Percentiles rank a stretch among this genome's conserved stretches.
These are phyloP conservation scores for Dendrobium nobile DNA, from an alignment of 106 monocot species.

Conservation along the genomic window DNA sequence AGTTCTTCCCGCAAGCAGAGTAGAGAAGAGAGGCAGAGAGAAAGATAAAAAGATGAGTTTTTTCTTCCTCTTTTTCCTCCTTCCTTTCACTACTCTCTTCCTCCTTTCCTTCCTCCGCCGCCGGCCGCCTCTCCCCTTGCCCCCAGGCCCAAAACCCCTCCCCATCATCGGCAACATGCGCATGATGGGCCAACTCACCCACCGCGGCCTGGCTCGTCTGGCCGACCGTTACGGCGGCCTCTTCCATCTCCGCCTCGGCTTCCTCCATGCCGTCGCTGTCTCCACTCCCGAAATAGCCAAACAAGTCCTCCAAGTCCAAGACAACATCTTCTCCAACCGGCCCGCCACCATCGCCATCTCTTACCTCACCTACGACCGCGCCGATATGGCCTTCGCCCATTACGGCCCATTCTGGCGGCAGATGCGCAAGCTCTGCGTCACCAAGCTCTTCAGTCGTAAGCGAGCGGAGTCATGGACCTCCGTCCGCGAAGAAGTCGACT, in stretches of 20 bases:
- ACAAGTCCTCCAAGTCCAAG: slow-evolving; percentile 81
- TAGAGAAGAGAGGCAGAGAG: neutral
- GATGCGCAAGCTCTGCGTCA: slow-evolving; percentile 89
- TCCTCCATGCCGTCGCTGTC: slow-evolving; percentile 53
- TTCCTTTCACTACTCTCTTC: slow-evolving; percentile 12
- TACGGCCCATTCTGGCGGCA: slow-evolving; percentile 99
- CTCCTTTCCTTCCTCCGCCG: slow-evolving; percentile 13
- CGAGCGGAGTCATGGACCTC: slow-evolving; percentile 82
- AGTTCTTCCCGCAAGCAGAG: neutral
- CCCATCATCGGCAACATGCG: slow-evolving; percentile 88
- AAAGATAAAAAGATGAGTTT: neutral
- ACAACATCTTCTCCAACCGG: slow-evolving; percentile 73
- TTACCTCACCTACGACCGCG: slow-evolving; percentile 89
- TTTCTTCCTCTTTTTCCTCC: slow-evolving; percentile 10
- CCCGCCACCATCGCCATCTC: slow-evolving; percentile 69
- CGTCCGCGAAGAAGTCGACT: slow-evolving; percentile 74
- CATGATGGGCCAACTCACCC: slow-evolving; percentile 88
- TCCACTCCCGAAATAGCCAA: slow-evolving; percentile 83
- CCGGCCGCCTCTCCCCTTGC: slow-evolving; percentile 32
- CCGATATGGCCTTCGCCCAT: slow-evolving; percentile 97
- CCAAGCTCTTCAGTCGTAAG: slow-evolving; percentile 89
- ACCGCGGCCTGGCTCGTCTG: slow-evolving; percentile 78
- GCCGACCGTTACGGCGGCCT: slow-evolving; percentile 62
- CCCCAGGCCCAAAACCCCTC: slow-evolving; percentile 52
- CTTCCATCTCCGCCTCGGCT: slow-evolving; percentile 66